Percentiles rank a stretch among this genome's conserved stretches.
Evolutionary conservation across 2,329 filamentous ascomycete species (phyloP).

Genomic region (Fusarium albosuccineum): DNA sequence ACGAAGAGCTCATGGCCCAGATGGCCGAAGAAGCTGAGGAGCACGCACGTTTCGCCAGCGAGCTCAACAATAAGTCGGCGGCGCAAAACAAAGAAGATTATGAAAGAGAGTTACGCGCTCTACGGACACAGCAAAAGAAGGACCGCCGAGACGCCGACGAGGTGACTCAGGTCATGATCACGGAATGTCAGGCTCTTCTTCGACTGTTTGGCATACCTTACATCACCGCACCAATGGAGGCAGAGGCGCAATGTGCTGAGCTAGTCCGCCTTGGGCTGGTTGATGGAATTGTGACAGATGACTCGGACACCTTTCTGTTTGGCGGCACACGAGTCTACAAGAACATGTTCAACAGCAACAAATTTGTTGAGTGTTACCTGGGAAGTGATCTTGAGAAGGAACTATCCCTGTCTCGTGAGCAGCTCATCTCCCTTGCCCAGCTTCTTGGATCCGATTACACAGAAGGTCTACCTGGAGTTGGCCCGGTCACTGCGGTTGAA

Average conservation of each 20-base stretch:
- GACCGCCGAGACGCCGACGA: slow-evolving; percentile 96
- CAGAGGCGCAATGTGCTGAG: slow-evolving; percentile 96
- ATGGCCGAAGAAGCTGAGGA: slow-evolving; percentile 93
- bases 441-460: slow-evolving; percentile 95
- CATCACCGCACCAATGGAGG: slow-evolving; percentile 98
- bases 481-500: slow-evolving; percentile 94
- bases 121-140: slow-evolving; percentile 95
- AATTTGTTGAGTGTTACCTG: slow-evolving; percentile 97
- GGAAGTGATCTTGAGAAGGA: slow-evolving; percentile 87
- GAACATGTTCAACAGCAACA: slow-evolving; percentile 99
- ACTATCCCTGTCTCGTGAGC: slow-evolving; percentile 85
- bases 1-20: slow-evolving; percentile 88
- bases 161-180: slow-evolving; percentile 95
- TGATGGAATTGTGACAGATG: slow-evolving; percentile 97
- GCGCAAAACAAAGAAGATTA: slow-evolving; percentile 82
- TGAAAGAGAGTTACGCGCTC: slow-evolving; percentile 85
- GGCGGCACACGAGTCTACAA: slow-evolving; percentile 98
- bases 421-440: slow-evolving; percentile 91
- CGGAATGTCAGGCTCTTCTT: slow-evolving; percentile 92
- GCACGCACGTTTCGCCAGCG: slow-evolving; percentile 91
- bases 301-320: slow-evolving; percentile 96
- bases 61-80: slow-evolving; percentile 81
- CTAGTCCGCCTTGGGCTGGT: slow-evolving; percentile 88
- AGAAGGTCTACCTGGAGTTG: slow-evolving; percentile 89
- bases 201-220: slow-evolving; percentile 94